These are phyloP conservation scores for Auxenochlorella protothecoides DNA, from an alignment of 139 green algal genomes.

Conservation along the genomic window DNA sequence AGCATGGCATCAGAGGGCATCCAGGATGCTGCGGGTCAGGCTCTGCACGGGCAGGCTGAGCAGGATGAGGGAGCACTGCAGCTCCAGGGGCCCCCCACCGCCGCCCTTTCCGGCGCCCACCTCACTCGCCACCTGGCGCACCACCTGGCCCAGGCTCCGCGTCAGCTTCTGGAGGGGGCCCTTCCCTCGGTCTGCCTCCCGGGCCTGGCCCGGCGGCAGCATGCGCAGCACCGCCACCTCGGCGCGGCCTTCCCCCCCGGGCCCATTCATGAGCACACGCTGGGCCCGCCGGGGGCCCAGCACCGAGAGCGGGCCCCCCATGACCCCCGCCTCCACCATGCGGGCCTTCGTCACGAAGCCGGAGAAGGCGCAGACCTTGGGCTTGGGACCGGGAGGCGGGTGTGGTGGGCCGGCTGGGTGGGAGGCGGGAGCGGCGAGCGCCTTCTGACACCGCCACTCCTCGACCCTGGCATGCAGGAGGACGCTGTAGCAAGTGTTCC, in stretches of 20 bases:
- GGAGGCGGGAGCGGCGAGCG: constrained; percentile 6
- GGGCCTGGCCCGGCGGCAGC: neutral
- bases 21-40: constrained; percentile 16
- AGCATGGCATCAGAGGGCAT: neutral
- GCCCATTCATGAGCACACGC: constrained; percentile 16
- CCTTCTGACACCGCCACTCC: neutral
- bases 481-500: constrained; percentile 21
- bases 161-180: neutral
- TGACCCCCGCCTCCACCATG: constrained; percentile 2
- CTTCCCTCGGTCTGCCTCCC: neutral
- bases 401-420: neutral
- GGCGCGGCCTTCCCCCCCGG: constrained; percentile 8
- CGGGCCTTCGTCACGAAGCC: constrained; percentile 16
- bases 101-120: neutral
- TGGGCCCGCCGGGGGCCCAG: neutral
- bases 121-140: neutral
- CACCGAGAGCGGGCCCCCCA: constrained; percentile 2
- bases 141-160: neutral
- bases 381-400: neutral
- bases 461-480: constrained; percentile 13
- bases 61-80: constrained; percentile 12
- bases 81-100: neutral
- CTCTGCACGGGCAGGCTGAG: constrained; percentile 18
- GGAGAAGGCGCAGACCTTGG: constrained; percentile 5
- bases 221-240: constrained; percentile 15